Conservation (phyloP, 148 eudicot species). For the Nyssa sinensis region DNA sequence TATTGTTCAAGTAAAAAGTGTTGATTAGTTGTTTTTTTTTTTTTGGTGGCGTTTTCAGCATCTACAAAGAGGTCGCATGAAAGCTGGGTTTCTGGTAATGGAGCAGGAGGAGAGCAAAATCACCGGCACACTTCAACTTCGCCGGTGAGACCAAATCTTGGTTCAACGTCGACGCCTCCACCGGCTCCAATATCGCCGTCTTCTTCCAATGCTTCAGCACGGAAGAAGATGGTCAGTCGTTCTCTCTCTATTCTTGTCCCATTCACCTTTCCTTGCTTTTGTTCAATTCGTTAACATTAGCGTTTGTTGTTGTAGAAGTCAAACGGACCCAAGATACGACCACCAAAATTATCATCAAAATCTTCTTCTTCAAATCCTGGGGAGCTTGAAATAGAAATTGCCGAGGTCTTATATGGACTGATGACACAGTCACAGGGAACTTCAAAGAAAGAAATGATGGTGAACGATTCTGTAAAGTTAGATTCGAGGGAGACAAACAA, state of each 20-base stretch:
- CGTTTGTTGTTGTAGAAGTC: conserved; percentile 58
- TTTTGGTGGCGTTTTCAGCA: conserved; percentile 32
- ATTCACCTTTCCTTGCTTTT: not conserved
- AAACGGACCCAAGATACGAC: conserved; percentile 55
- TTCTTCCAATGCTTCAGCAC: conserved; percentile 55
- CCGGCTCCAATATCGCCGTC: conserved; percentile 73
- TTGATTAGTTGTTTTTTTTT: not conserved
- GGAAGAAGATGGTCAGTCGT: conserved; percentile 74
- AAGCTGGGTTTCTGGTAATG: conserved; percentile 52
- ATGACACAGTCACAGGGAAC: conserved; percentile 81
- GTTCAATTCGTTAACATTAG: conserved; percentile 1
- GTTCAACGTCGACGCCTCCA: conserved; percentile 28
- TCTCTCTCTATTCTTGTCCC: not conserved
- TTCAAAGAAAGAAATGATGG: conserved; percentile 42
- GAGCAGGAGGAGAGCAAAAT: conserved; percentile 39
- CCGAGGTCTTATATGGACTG: conserved; percentile 82
- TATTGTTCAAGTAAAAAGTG: not conserved
- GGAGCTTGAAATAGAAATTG: conserved; percentile 92
- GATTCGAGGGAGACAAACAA: conserved; percentile 39
- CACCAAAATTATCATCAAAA: conserved; percentile 60
- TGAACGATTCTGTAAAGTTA: conserved; percentile 40
- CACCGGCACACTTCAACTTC: conserved; percentile 56
- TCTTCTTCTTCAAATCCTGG: conserved; percentile 70
- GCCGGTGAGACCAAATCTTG: conserved; percentile 47
- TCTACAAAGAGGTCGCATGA: conserved; percentile 83